Conservation (phyloP, 78 protist species). For the Ministeria vibrans region DNA sequence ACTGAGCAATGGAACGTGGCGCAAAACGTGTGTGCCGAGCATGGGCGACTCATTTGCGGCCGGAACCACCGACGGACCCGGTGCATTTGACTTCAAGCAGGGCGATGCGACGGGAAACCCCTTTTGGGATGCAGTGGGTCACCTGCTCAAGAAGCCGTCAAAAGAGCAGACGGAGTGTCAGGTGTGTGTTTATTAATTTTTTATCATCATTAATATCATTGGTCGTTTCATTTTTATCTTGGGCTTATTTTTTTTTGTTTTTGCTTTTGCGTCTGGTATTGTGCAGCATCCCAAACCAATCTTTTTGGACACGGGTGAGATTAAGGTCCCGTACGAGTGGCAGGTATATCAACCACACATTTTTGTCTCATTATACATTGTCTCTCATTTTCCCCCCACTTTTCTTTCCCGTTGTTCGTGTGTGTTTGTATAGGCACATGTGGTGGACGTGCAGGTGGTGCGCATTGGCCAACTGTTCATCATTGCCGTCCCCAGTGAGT, state of each 20-base stretch:
- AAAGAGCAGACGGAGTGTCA: conserved; percentile 55
- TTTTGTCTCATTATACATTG: conserved; percentile 20
- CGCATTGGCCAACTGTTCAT: conserved; percentile 57
- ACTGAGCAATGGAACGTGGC: conserved; percentile 6
- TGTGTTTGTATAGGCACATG: conserved; percentile 17
- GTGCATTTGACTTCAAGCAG: conserved; percentile 62
- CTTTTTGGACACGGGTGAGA: conserved; percentile 54
- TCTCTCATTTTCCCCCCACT: background rate
- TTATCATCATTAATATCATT: too few relatives aligned
- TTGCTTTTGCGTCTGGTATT: too few relatives aligned
- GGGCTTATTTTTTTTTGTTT: too few relatives aligned
- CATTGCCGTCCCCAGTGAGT: conserved; percentile 63
- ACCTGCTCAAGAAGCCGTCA: conserved; percentile 45
- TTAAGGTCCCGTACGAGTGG: conserved; percentile 1
- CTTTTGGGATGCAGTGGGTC: conserved; percentile 49
- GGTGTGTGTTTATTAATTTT: too few relatives aligned
- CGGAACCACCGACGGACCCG: conserved; percentile 78
- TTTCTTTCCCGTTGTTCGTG: background rate
- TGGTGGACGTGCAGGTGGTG: conserved; percentile 50
- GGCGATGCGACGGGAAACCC: conserved; percentile 44
- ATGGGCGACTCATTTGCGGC: conserved; percentile 71
- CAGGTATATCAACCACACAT: background rate
- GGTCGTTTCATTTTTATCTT: too few relatives aligned
- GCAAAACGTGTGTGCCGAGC: conserved; percentile 52
- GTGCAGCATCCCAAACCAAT: conserved; percentile 70